Base-by-base conservation (phyloP, 2,329 filamentous ascomycete species). In the Aspergillus pseudonomiae region DNA sequence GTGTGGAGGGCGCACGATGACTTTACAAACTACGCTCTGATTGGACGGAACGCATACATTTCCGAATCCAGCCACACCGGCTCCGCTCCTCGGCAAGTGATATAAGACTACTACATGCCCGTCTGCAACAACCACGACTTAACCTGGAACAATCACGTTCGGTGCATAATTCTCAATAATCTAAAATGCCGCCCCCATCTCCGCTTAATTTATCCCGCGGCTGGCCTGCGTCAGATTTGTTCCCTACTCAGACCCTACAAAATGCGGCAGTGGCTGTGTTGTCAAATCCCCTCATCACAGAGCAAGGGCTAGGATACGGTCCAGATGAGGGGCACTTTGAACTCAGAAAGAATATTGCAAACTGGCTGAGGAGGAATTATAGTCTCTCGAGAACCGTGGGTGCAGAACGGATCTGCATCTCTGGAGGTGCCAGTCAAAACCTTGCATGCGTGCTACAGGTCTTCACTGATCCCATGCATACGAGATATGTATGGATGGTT, bases 361-460 rank as follows among this genome's bases (percentile, higher is more conserved):
- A 77, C 39, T 96, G 92, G 91, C 81, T 96, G 36, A 84, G 82
- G 1, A 69, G 72, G 0, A 89, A 89, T 70, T 94, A 92, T 73
- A 79, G 79, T 2, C 74, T 72, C 0, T 45, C 70, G 3, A 68
- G 76, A 2, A 74, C 78, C 2, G 79, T 88, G 43, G 71, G 78
- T n/a, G 74, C 83, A 6, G 82, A 87, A 2, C 85, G 91, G 26
- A 89, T 97, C 59, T 91, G 89, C 73, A 89, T 97, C 74, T 91
- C 91, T 0, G 93, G 93, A 48, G 93, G 93, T 14, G 93, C 93
- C 2, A 91, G 88, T 66, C 93, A 96, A 81, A 93, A 89, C 73
- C 76, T 96, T 2, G 92, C 90, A 0, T 90, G 88, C 71, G 80
- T 96, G 4, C 80, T 97, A 56, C 87, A 91, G 75, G 91, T 91